Evolutionary conservation across 1,284 basidiomycete genomes (phyloP), one percentile per base, ranked within the genome.

Genomic region (Ustilago trichophora): DNA sequence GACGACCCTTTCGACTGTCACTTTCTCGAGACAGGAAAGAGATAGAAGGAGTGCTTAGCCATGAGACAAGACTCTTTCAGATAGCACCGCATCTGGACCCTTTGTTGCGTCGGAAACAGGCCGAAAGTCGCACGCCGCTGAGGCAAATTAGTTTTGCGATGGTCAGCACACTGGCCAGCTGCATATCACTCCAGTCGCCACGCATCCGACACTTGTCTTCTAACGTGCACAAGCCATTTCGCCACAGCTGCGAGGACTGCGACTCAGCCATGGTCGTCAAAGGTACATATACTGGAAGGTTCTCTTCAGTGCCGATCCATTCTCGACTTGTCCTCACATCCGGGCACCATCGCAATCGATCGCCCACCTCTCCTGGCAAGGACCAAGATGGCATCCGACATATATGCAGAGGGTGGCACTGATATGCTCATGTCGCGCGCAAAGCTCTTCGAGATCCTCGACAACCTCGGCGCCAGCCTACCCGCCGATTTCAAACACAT

Each of bases 351-450:
- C n/a, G n/a, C n/a, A n/a, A n/a, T n/a, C n/a, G n/a, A n/a, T n/a
- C n/a, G n/a, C n/a, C n/a, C n/a, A n/a, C n/a, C n/a, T n/a, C n/a
- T n/a, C n/a, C n/a, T n/a, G n/a, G n/a, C 16, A 18, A 18, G 1
- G 19, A 3, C 41, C 18, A 31, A 12, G 18, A 36, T 42, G 37
- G 19, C 47, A 2, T 49, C 37, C 32, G 43, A 55, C 19, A 10
- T 47, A 6, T 55, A 42, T 16, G 32, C 51, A 9, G 46, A 51
- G n/a, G 47, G 41, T 2, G 43, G 33, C 29, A 13, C 31, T n/a
- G 32, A 62, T 19, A 41, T 47, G 52, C 22, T n/a, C 6, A 12
- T 16, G 13, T 42, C 59, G 19, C 59, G 47, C 16, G 37, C 47
- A 18, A 50, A 24, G 33, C 43, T 62, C 5, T n/a, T 18, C 22